phyloP scores from a whole-genome alignment of 148 eudicot genomes.

The Diospyros lotus region DNA sequence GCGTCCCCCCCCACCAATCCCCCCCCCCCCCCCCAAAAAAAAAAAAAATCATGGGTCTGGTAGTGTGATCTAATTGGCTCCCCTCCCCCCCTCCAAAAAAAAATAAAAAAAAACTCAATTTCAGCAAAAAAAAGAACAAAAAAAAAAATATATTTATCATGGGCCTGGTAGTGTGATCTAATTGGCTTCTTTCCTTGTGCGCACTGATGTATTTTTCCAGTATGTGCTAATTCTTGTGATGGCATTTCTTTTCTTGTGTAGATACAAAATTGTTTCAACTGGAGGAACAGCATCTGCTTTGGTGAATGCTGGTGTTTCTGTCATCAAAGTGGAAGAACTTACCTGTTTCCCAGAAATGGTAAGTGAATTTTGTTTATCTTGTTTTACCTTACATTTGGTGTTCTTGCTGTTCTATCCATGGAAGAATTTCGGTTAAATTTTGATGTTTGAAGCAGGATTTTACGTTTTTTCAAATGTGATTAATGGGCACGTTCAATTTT shows the following conservation, averaged over 20 bases:
- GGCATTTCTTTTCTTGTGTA: slow-evolving; percentile 16
- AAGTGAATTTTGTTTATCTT: slow-evolving; percentile 12
- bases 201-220: neutral
- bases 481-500: no score
- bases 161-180: neutral
- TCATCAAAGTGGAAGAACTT: slow-evolving; percentile 85
- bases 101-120: no score
- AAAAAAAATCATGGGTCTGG: no score
- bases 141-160: neutral
- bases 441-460: no score
- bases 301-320: slow-evolving; percentile 70
- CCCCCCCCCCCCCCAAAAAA: no score
- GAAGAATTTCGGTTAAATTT: neutral
- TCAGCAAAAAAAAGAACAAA: neutral
- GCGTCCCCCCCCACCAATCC: no score
- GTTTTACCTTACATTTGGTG: neutral
- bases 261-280: slow-evolving; percentile 85
- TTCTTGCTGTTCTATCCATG: neutral
- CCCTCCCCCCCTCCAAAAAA: no score
- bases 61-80: neutral
- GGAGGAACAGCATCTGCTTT: slow-evolving; percentile 95
- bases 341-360: slow-evolving; percentile 98
- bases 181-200: neutral
- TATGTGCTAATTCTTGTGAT: neutral
- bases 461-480: no score